Percentiles rank a stretch among this genome's conserved stretches.
phyloP scores from a whole-genome alignment of 2,329 filamentous ascomycete genomes.

The Trematosphaeria pertusa region DNA sequence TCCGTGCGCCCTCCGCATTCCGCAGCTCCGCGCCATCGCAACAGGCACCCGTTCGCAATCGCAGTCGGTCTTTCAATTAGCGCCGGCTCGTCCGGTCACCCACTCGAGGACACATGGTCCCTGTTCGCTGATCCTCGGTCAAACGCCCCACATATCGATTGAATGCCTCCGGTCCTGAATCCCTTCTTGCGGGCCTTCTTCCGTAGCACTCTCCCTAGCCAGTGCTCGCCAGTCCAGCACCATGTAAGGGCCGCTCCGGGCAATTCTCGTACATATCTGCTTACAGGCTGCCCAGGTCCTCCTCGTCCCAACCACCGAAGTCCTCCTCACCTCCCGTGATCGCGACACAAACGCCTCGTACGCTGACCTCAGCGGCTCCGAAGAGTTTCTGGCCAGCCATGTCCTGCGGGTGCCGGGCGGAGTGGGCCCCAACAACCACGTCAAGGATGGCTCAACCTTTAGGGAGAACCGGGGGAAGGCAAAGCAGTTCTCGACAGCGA shows the following conservation, averaged over 20 bases:
- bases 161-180: constrained; percentile 95
- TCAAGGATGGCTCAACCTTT: constrained; percentile 63
- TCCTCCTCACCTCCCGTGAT: constrained; percentile 86
- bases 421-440: constrained; percentile 53
- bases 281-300: constrained; percentile 63
- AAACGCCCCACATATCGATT: constrained; percentile 53
- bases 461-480: constrained; percentile 91
- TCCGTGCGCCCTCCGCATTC: constrained; percentile 20
- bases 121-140: constrained; percentile 22
- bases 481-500: constrained; percentile 90
- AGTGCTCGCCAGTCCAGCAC: constrained; percentile 90
- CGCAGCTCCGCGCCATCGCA: constrained; percentile 17
- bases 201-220: constrained; percentile 87
- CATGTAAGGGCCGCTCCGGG: constrained; percentile 65
- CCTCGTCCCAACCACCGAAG: constrained; percentile 91
- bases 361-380: constrained; percentile 81
- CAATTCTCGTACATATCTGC: constrained; percentile 12
- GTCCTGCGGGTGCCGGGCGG: constrained; percentile 79
- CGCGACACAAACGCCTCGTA: constrained; percentile 80
- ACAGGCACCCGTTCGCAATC: constrained; percentile 33
- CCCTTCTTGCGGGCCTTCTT: constrained; percentile 99
- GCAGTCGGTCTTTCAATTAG: constrained; percentile 8
- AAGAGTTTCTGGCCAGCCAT: constrained; percentile 97
- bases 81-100: constrained; percentile 28
- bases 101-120: constrained; percentile 37